These are phyloP conservation scores for Passalora sequoiae DNA, from an alignment of 2,329 filamentous ascomycete genomes.

Conservation along the genomic window DNA sequence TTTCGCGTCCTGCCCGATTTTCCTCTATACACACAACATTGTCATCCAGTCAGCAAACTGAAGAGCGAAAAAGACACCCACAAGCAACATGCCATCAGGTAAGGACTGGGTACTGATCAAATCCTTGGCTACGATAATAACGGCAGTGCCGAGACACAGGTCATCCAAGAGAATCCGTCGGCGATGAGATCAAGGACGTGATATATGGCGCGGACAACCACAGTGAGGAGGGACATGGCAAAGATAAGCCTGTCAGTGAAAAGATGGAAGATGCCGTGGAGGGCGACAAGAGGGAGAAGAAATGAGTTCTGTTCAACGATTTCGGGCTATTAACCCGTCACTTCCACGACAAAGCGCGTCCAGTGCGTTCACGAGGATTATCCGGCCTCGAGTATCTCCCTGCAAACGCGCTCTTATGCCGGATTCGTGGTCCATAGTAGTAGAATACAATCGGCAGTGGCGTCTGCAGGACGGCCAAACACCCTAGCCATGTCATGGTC, in stretches of 20 bases:
- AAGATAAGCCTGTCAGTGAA: background rate
- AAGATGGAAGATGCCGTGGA: background rate
- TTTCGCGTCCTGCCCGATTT: too few species aligned
- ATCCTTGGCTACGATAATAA: too few species aligned
- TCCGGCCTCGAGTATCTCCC: slow-evolving; percentile 9
- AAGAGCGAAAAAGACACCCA: too few species aligned
- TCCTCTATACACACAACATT: too few species aligned
- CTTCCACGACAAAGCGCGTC: slow-evolving; percentile 6
- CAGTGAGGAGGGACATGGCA: background rate
- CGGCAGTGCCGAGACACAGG: too few species aligned
- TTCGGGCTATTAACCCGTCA: too few species aligned
- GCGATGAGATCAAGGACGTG: background rate
- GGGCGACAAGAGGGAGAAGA: background rate
- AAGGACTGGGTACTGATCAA: too few species aligned
- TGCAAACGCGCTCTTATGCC: slow-evolving; percentile 34
- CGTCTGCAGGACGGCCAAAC: slow-evolving; percentile 26
- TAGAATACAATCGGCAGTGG: slow-evolving; percentile 24
- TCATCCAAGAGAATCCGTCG: background rate
- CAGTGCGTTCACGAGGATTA: slow-evolving; percentile 5
- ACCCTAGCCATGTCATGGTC: slow-evolving; percentile 40
- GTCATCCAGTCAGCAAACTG: too few species aligned
- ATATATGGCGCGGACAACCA: background rate
- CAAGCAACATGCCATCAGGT: too few species aligned
- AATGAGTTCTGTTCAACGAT: too few species aligned
- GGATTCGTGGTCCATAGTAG: slow-evolving; percentile 19